Evolutionary conservation across 768 basidiomycete genomes (phyloP).

Genomic region (Amanita muscaria): DNA sequence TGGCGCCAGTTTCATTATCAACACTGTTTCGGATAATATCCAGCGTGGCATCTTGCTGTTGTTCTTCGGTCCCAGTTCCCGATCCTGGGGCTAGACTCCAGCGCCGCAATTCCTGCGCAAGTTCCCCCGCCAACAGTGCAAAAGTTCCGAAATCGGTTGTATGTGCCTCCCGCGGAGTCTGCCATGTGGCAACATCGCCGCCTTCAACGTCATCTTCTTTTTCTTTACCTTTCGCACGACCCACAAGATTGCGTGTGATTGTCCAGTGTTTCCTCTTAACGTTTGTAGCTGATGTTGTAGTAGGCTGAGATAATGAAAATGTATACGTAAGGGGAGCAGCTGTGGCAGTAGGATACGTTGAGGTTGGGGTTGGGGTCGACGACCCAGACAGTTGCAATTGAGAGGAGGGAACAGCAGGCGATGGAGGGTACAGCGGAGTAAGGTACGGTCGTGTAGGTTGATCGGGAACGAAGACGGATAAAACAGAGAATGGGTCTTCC

Average conservation of each 20-base stretch:
- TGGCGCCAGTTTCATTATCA: constrained; percentile 21
- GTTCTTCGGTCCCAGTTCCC: constrained; percentile 22
- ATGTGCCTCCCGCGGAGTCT: constrained; percentile 42
- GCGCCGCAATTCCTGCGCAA: constrained; percentile 35
- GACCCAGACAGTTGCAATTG: constrained; percentile 17
- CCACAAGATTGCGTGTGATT: constrained; percentile 40
- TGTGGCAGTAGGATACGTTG: constrained; percentile 20
- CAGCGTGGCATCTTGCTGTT: constrained; percentile 20
- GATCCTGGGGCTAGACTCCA: constrained; percentile 17
- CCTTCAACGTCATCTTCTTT: constrained; percentile 40
- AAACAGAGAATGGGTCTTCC: constrained; percentile 69
- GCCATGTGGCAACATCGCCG: constrained; percentile 32
- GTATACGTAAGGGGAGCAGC: constrained; percentile 18
- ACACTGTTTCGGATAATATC: constrained; percentile 31
- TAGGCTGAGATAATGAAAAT: constrained; percentile 9
- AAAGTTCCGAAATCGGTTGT: constrained; percentile 57
- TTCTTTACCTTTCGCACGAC: constrained; percentile 41
- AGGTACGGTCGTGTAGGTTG: constrained; percentile 45
- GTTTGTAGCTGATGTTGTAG: constrained; percentile 13
- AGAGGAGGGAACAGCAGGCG: constrained; percentile 17
- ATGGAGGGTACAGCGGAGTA: constrained; percentile 46
- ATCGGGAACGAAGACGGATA: constrained; percentile 57
- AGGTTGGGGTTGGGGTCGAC: constrained; percentile 16
- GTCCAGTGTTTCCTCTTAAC: constrained; percentile 51
- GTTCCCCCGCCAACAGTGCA: constrained; percentile 39